A percentile compares a stretch with the other conserved stretches of the same genome.
Conservation (phyloP, 805 yeast genomes). For the Starmerella apicola region DNA sequence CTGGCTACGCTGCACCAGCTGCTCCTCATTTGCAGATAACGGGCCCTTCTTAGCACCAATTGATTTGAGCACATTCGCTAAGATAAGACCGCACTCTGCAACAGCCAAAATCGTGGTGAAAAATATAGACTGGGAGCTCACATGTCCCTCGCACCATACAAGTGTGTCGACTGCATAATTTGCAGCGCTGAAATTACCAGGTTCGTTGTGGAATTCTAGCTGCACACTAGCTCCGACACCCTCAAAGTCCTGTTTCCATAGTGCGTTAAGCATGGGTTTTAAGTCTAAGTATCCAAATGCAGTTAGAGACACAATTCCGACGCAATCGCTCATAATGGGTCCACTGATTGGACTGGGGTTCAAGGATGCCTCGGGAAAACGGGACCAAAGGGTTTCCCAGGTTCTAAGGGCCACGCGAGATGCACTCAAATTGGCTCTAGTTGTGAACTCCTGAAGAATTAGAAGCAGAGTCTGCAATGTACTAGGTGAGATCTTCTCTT, state of each 20-base stretch:
- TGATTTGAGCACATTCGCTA: conserved; percentile 24
- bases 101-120: conserved; percentile 27
- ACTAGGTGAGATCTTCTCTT: conserved; percentile 15
- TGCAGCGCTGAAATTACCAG: conserved; percentile 28
- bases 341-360: conserved; percentile 31
- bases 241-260: conserved; percentile 32
- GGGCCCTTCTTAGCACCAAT: conserved; percentile 9
- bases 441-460: conserved; percentile 7
- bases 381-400: conserved; percentile 32
- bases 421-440: conserved; percentile 1
- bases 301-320: conserved; percentile 30
- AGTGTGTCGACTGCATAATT: conserved; percentile 30
- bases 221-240: conserved; percentile 27
- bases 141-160: conserved; percentile 30
- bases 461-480: conserved; percentile 14
- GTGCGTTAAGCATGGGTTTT: conserved; percentile 28
- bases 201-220: conserved; percentile 18
- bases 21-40: conserved; percentile 16
- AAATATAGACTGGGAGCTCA: conserved; percentile 27
- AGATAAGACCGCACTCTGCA: conserved; percentile 29
- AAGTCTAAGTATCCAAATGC: conserved; percentile 30
- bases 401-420: conserved; percentile 26
- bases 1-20: conserved; percentile 17
- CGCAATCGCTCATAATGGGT: conserved; percentile 33
- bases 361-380: conserved; percentile 32